Conservation (phyloP, 2,329 filamentous ascomycete genomes). For the Fusarium sp. region DNA sequence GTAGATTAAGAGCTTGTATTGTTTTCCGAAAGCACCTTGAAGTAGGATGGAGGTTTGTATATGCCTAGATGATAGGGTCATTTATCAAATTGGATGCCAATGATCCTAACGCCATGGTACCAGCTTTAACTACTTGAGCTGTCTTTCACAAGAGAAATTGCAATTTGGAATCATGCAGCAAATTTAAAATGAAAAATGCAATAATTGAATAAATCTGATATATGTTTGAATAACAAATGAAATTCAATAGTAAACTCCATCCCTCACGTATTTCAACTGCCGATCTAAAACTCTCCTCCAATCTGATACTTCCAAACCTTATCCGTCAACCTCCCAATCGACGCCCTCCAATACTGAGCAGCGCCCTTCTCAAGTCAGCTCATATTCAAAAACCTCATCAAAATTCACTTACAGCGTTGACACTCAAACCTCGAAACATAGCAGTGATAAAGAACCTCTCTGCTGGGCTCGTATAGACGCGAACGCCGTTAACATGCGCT, state of each 20-base stretch:
- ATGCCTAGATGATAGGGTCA: accelerated
- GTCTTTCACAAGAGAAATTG: accelerated
- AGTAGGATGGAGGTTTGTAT: background rate
- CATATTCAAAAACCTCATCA: background rate
- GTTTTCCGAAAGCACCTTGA: accelerated
- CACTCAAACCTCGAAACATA: slow-evolving; percentile 12
- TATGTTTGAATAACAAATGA: background rate
- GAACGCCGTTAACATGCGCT: background rate
- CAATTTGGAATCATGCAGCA: no score
- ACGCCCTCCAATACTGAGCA: slow-evolving; percentile 22
- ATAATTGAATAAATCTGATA: accelerated
- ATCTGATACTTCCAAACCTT: slow-evolving; percentile 20
- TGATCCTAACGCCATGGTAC: no score
- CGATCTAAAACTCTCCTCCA: slow-evolving; percentile 17
- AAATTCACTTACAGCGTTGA: slow-evolving; percentile 12
- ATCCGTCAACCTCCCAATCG: slow-evolving; percentile 21
- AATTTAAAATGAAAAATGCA: accelerated
- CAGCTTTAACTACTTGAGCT: background rate
- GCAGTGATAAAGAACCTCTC: slow-evolving; percentile 18
- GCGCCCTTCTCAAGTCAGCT: background rate
- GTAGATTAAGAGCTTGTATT: accelerated
- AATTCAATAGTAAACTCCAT: background rate
- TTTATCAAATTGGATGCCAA: no score
- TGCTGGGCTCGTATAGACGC: slow-evolving; percentile 5
- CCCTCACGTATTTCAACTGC: accelerated